phyloP scores from a whole-genome alignment of 2,329 filamentous ascomycete genomes.

The Berkeleyomyces basicola region DNA sequence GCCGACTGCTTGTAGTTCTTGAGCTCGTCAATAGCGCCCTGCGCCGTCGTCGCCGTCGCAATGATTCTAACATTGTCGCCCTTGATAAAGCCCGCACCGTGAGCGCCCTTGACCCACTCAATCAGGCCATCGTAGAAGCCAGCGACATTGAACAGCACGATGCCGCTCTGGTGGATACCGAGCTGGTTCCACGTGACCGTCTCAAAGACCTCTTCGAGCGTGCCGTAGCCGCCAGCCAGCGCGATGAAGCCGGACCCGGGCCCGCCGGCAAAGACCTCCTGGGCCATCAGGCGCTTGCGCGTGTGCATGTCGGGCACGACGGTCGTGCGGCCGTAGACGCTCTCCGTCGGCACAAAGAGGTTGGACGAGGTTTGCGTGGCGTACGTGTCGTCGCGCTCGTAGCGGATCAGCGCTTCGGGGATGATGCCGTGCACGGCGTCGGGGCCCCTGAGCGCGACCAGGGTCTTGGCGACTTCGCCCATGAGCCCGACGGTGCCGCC shows the following conservation, averaged over 20 bases:
- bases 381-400: conserved; percentile 52
- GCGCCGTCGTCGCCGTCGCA: conserved; percentile 54
- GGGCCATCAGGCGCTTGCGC: conserved; percentile 84
- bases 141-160: conserved; percentile 72
- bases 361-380: conserved; percentile 18
- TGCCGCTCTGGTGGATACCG: conserved; percentile 68
- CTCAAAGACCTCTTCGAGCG: conserved; percentile 89
- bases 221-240: conserved; percentile 79
- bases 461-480: conserved; percentile 78
- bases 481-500: conserved; percentile 90
- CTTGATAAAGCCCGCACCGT: conserved; percentile 61
- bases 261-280: conserved; percentile 66
- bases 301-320: conserved; percentile 94
- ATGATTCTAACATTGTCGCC: conserved; percentile 57
- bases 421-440: conserved; percentile 83
- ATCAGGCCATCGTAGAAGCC: conserved; percentile 86
- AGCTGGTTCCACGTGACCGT: conserved; percentile 90
- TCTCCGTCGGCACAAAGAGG: conserved; percentile 37
- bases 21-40: conserved; percentile 55
- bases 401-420: conserved; percentile 64
- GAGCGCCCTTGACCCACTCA: conserved; percentile 61
- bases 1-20: conserved; percentile 58
- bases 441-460: conserved; percentile 70
- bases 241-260: conserved; percentile 80
- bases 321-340: conserved; percentile 64